Conservation (phyloP, 345 rosid species). For the Arabis hirsuta region DNA sequence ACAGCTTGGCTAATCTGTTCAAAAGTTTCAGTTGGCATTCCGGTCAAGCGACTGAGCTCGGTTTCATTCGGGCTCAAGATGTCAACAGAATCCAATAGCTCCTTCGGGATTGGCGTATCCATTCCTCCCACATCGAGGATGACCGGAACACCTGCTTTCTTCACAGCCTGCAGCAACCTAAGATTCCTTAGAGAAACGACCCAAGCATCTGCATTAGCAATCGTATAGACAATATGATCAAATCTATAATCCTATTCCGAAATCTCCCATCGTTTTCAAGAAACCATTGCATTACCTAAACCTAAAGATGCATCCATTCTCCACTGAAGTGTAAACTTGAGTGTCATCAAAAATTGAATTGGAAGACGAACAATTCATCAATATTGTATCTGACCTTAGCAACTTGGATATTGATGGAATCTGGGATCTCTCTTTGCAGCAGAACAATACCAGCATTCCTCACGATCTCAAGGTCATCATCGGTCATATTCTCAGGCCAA, state of each 20-base stretch:
- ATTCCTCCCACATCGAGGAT: slow-evolving; percentile 97
- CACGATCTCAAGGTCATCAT: slow-evolving; percentile 64
- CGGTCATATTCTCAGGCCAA: slow-evolving; percentile 69
- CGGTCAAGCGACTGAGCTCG: slow-evolving; percentile 80
- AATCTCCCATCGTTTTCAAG: neutral
- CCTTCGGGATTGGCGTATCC: slow-evolving; percentile 80
- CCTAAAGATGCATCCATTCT: slow-evolving; percentile 13
- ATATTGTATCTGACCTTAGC: slow-evolving; percentile 61
- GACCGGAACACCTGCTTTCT: slow-evolving; percentile 76
- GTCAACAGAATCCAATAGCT: slow-evolving; percentile 66
- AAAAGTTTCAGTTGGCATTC: slow-evolving; percentile 76
- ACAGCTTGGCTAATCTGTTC: slow-evolving; percentile 76
- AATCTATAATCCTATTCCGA: neutral
- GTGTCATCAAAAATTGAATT: neutral
- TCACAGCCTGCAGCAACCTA: slow-evolving; percentile 65
- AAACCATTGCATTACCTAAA: slow-evolving; percentile 9
- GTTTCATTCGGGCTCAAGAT: slow-evolving; percentile 92
- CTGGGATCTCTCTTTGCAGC: slow-evolving; percentile 96
- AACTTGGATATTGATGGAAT: slow-evolving; percentile 83
- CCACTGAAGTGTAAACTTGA: neutral
- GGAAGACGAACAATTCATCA: neutral
- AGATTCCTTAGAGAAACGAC: slow-evolving; percentile 7
- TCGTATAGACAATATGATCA: slow-evolving; percentile 8
- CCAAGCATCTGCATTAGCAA: slow-evolving; percentile 1
- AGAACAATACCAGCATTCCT: slow-evolving; percentile 84